phyloP scores from a whole-genome alignment of 2,329 filamentous ascomycete genomes.

The Stachybotrys chartarum region DNA sequence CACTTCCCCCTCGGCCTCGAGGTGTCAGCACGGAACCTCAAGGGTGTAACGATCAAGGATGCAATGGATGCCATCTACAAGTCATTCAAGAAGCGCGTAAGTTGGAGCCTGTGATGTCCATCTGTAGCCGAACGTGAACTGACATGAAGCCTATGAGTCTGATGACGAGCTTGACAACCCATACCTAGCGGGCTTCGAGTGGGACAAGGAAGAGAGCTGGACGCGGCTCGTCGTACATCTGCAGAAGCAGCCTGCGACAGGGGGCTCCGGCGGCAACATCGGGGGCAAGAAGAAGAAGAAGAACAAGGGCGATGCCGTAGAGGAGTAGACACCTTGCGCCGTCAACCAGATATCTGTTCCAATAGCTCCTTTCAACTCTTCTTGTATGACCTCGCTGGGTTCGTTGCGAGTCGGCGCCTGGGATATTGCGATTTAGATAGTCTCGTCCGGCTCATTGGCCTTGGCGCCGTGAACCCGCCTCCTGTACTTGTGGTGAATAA shows the following conservation, averaged over 20 bases:
- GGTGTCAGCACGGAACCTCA: slow-evolving; percentile 83
- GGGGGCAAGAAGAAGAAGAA: slow-evolving; percentile 67
- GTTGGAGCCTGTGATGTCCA: slow-evolving; percentile 17
- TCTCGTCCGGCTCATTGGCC: slow-evolving; percentile 22
- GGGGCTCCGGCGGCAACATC: slow-evolving; percentile 31
- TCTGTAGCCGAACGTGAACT: neutral
- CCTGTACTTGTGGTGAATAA: neutral
- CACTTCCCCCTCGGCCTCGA: slow-evolving; percentile 84
- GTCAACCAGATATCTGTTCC: slow-evolving; percentile 27
- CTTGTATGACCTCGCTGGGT: slow-evolving; percentile 30
- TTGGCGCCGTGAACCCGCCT: slow-evolving; percentile 16
- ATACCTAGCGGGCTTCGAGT: slow-evolving; percentile 91
- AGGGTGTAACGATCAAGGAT: slow-evolving; percentile 96
- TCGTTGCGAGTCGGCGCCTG: slow-evolving; percentile 32
- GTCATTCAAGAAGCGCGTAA: slow-evolving; percentile 91
- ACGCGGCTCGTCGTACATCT: slow-evolving; percentile 82
- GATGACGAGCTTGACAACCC: slow-evolving; percentile 87
- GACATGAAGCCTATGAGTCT: slow-evolving; percentile 41
- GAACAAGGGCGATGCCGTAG: slow-evolving; percentile 43
- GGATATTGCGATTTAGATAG: slow-evolving; percentile 37
- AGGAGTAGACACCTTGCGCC: slow-evolving; percentile 23
- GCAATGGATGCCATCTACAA: slow-evolving; percentile 93
- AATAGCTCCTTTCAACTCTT: slow-evolving; percentile 29
- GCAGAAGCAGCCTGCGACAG: slow-evolving; percentile 57
- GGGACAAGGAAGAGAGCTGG: slow-evolving; percentile 90